Conservation (phyloP, 2,329 filamentous ascomycete genomes). For the Ophiostoma sp. region DNA sequence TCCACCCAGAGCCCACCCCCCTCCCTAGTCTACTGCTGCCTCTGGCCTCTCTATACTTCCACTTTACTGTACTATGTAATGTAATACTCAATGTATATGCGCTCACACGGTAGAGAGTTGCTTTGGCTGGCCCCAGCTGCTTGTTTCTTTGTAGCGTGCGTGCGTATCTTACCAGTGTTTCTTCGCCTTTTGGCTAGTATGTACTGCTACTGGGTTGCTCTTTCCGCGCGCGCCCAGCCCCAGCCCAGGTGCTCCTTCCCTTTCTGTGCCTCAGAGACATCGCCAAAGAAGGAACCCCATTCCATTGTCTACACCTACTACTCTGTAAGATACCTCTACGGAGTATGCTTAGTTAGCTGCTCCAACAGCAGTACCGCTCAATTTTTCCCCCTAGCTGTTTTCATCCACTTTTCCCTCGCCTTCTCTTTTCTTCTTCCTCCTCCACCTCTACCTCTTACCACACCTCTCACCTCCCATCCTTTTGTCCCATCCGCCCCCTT, state of each 20-base stretch:
- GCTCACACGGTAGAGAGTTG: neutral
- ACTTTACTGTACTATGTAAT: neutral
- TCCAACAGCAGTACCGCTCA: slow-evolving; percentile 10
- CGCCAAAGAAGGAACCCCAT: slow-evolving; percentile 22
- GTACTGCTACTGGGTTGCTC: slow-evolving; percentile 17
- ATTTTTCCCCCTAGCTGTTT: slow-evolving; percentile 15
- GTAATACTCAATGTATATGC: neutral
- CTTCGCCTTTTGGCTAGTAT: neutral
- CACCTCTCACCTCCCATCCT: neutral
- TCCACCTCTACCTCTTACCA: neutral
- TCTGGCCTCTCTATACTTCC: neutral
- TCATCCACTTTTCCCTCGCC: slow-evolving; percentile 17
- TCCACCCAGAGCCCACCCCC: slow-evolving; percentile 20
- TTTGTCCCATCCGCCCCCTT: neutral
- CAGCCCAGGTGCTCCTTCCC: slow-evolving; percentile 14
- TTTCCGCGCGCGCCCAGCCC: slow-evolving; percentile 18
- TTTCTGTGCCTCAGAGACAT: slow-evolving; percentile 20
- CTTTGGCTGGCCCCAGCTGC: slow-evolving; percentile 1
- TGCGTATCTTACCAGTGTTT: neutral
- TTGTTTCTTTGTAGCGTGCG: slow-evolving; percentile 9
- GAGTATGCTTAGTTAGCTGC: neutral
- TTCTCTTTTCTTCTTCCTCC: slow-evolving; percentile 18
- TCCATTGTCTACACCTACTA: slow-evolving; percentile 5
- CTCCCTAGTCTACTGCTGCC: neutral
- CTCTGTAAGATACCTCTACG: neutral